Conservation (phyloP, 352 stramenopile genomes). For the Pythium brassicae region DNA sequence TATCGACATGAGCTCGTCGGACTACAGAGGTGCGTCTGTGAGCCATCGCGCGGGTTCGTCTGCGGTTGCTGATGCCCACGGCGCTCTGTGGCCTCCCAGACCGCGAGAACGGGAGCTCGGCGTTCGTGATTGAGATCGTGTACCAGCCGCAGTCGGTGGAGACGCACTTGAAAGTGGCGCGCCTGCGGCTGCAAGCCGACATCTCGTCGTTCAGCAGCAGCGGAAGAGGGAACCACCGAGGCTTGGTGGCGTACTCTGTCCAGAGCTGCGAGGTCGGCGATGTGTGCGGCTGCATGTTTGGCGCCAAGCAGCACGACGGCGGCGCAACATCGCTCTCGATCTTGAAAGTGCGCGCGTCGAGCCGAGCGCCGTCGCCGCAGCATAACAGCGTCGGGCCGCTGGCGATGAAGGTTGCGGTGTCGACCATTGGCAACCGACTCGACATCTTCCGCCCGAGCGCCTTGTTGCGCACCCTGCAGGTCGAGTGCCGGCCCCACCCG, state of each 20-base stretch:
- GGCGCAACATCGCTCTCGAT: conserved; percentile 23
- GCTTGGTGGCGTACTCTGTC: conserved; percentile 34
- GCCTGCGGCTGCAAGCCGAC: conserved; percentile 53
- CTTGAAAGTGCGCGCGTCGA: conserved; percentile 16
- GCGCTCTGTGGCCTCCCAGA: conserved; percentile 20
- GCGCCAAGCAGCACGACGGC: conserved; percentile 17
- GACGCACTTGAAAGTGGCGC: conserved; percentile 46
- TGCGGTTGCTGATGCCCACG: neutral
- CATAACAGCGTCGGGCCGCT: neutral
- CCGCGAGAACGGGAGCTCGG: conserved; percentile 36
- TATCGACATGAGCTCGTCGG: conserved; percentile 49
- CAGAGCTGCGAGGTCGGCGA: conserved; percentile 52
- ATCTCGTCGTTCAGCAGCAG: conserved; percentile 16
- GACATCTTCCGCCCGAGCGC: conserved; percentile 31
- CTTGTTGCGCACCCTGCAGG: conserved; percentile 30
- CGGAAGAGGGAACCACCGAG: conserved; percentile 11
- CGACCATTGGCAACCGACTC: conserved; percentile 33
- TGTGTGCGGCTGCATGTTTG: conserved; percentile 48
- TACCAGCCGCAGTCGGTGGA: conserved; percentile 43
- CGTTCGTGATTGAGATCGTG: conserved; percentile 58
- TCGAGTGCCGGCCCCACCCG: conserved; percentile 23
- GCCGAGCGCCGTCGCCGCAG: too few species aligned
- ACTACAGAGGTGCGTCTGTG: conserved; percentile 51
- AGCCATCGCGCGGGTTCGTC: too few species aligned
- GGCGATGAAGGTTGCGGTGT: conserved; percentile 28